A percentile compares a stretch with the other conserved stretches of the same genome.
Evolutionary conservation across 2,329 filamentous ascomycete species (phyloP).

Genomic region (Biscogniauxia marginata): DNA sequence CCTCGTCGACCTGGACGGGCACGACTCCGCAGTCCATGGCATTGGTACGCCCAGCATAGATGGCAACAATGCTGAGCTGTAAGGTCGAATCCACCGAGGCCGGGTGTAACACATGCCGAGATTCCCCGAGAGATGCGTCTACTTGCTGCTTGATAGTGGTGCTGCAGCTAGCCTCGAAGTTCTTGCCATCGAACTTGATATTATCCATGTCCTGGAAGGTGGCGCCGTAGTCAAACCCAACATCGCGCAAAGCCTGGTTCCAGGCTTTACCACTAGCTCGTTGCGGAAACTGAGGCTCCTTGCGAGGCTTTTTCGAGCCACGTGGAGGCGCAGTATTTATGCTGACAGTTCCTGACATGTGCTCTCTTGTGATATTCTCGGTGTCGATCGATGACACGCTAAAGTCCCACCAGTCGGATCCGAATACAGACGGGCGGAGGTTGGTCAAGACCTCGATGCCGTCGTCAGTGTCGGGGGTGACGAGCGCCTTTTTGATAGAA

Average conservation of each 20-base stretch:
- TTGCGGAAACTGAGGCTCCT: too few species aligned
- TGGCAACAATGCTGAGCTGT: conserved; percentile 34
- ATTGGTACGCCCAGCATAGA: conserved; percentile 27
- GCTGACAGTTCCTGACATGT: too few species aligned
- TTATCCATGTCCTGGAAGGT: conserved; percentile 39
- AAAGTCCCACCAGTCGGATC: too few species aligned
- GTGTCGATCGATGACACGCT: conserved; percentile 10
- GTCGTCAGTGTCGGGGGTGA: too few species aligned
- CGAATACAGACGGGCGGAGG: too few species aligned
- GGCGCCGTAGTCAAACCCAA: conserved; percentile 40
- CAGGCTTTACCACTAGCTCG: conserved; percentile 28
- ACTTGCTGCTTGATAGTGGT: too few species aligned
- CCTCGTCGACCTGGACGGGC: conserved; percentile 21
- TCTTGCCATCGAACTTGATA: too few species aligned
- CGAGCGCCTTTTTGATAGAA: too few species aligned
- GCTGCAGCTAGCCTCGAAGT: too few species aligned
- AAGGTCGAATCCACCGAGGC: conserved; percentile 37
- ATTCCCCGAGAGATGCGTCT: conserved; percentile 33
- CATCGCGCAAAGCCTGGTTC: conserved; percentile 33
- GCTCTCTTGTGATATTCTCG: too few species aligned
- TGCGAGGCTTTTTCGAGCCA: too few species aligned
- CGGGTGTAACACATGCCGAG: conserved; percentile 40
- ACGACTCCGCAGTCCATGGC: conserved; percentile 33
- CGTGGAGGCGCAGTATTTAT: too few species aligned
- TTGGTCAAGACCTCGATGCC: conserved; percentile 24